These are phyloP conservation scores for Paxillus involutus DNA, from an alignment of 768 basidiomycete species.

Conservation along the genomic window DNA sequence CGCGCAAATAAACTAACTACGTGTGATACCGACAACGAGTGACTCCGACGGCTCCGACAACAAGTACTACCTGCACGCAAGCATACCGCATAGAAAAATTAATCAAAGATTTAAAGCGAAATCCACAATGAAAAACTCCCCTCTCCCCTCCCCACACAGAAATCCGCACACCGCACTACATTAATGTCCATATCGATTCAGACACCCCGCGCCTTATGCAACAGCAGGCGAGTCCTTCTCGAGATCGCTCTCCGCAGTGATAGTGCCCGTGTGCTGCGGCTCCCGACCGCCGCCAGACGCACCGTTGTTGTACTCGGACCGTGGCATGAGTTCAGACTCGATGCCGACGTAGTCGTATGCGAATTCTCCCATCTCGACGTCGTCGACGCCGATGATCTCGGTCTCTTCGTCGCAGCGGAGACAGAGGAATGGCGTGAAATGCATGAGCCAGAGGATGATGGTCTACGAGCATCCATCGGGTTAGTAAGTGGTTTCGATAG, in stretches of 20 bases:
- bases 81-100: too few relatives aligned
- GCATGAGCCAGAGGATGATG: constrained; percentile 85
- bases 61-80: too few relatives aligned
- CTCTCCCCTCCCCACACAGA: too few relatives aligned
- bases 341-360: constrained; percentile 86
- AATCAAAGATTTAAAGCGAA: too few relatives aligned
- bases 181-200: too few relatives aligned
- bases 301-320: constrained; percentile 29
- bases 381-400: constrained; percentile 86
- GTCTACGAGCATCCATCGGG: constrained; percentile 41
- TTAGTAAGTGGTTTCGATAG: background rate
- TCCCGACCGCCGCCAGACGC: constrained; percentile 34
- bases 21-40: too few relatives aligned
- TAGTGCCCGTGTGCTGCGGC: constrained; percentile 28
- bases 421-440: constrained; percentile 77
- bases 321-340: constrained; percentile 47
- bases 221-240: constrained; percentile 18
- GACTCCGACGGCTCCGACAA: too few relatives aligned
- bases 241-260: constrained; percentile 27
- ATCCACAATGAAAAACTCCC: background rate
- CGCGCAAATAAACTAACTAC: too few relatives aligned
- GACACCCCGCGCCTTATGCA: too few relatives aligned
- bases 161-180: too few relatives aligned
- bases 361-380: constrained; percentile 87
- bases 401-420: constrained; percentile 66